A percentile compares a stretch with the other conserved stretches of the same genome.
Evolutionary conservation across 2,329 filamentous ascomycete genomes (phyloP).

Genomic region (Trichophyton schoenleinii): DNA sequence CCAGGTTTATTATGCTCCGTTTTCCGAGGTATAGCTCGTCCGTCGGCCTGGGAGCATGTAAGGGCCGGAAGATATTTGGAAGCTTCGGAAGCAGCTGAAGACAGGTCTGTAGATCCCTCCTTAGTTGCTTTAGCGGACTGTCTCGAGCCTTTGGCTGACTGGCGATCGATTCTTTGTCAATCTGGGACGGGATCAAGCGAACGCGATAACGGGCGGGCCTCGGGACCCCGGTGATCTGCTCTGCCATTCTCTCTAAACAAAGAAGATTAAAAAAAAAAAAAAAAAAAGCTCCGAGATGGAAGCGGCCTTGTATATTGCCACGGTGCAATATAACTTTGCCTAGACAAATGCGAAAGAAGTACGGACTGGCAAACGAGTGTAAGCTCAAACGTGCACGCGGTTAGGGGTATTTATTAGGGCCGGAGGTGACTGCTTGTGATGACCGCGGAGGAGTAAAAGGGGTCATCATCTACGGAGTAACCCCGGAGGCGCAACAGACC

Average conservation of each 20-base stretch:
- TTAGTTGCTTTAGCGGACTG: conserved; percentile 8
- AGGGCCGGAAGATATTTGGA: conserved; percentile 10
- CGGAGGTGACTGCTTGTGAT: background rate
- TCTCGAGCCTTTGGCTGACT: conserved; percentile 11
- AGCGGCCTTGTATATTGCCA: background rate
- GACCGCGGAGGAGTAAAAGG: background rate
- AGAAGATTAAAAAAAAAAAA: background rate
- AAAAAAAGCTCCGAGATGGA: background rate
- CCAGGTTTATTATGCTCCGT: conserved; percentile 9
- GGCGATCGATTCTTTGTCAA: conserved; percentile 8
- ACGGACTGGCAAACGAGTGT: background rate
- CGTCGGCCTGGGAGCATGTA: background rate
- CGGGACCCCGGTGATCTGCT: background rate
- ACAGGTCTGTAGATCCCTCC: conserved; percentile 10
- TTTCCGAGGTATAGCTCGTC: conserved; percentile 10
- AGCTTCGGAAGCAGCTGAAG: conserved; percentile 9
- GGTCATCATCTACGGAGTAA: background rate
- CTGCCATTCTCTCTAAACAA: background rate
- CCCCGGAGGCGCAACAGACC: too few relatives aligned
- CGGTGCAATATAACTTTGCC: background rate
- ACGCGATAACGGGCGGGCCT: conserved; percentile 4
- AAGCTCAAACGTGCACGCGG: background rate
- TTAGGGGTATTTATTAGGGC: background rate
- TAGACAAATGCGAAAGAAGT: background rate
- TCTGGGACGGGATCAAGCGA: conserved; percentile 11